phyloP scores from a whole-genome alignment of 2,329 filamentous ascomycete species.

The Dactylellina haptotyla region DNA sequence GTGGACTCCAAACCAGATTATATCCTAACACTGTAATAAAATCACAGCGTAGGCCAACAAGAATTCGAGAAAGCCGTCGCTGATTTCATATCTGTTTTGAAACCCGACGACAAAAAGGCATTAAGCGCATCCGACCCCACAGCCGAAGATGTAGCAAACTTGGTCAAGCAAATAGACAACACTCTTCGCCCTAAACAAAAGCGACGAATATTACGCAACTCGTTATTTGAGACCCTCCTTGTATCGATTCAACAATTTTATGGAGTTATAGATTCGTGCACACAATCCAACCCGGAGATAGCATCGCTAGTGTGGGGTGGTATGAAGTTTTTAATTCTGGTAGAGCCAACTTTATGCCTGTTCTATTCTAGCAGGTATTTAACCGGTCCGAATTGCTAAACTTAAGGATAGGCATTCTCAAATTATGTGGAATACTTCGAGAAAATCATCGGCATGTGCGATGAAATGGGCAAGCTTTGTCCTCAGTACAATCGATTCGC shows the following conservation, averaged over 20 bases:
- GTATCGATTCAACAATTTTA: conserved; percentile 61
- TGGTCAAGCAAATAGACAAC: conserved; percentile 27
- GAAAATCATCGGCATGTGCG: neutral
- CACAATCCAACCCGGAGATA: conserved; percentile 58
- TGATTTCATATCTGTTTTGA: conserved; percentile 18
- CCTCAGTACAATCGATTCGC: conserved; percentile 1
- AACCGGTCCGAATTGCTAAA: no score
- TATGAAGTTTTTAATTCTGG: conserved; percentile 16
- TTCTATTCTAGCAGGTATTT: no score
- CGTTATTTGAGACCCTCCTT: conserved; percentile 58
- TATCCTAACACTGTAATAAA: no score
- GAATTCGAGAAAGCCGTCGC: conserved; percentile 16
- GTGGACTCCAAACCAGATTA: no score
- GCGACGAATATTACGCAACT: conserved; percentile 27
- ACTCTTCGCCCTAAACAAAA: conserved; percentile 26
- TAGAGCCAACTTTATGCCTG: no score
- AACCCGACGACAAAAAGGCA: conserved; percentile 10
- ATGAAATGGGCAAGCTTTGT: neutral
- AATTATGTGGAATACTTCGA: conserved; percentile 10
- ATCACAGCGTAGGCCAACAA: conserved; percentile 6
- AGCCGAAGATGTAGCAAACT: conserved; percentile 29
- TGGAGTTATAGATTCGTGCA: conserved; percentile 61
- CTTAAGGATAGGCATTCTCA: neutral
- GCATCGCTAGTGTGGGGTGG: conserved; percentile 16
- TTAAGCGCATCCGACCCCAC: conserved; percentile 20